Conservation (phyloP, 306 rosid genomes). For the Begonia peltatifolia region DNA sequence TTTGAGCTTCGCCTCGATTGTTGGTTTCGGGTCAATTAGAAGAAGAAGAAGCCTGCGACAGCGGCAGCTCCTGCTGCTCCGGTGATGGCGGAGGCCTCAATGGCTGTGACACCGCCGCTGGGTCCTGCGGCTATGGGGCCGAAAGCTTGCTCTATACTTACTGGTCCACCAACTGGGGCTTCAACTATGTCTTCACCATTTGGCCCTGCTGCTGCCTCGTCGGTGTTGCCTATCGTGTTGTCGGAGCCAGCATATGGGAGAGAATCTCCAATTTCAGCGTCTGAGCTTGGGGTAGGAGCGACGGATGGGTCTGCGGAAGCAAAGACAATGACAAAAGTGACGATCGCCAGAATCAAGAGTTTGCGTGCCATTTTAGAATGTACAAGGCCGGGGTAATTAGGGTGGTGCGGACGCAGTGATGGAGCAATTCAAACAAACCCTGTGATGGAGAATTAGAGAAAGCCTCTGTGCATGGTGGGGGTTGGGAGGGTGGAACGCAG, state of each 20-base stretch:
- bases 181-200: background rate
- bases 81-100: conserved; percentile 12
- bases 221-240: conserved; percentile 18
- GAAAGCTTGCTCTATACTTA: background rate
- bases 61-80: conserved; percentile 15
- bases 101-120: conserved; percentile 9
- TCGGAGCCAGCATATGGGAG: background rate
- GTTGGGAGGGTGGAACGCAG: too few species aligned
- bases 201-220: background rate
- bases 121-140: background rate
- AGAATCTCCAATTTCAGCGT: background rate
- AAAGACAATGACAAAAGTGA: conserved; percentile 28
- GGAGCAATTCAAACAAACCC: too few species aligned
- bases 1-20: background rate
- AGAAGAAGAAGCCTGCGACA: conserved; percentile 18
- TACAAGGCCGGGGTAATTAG: too few species aligned
- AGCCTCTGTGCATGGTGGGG: too few species aligned
- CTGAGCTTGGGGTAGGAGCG: background rate
- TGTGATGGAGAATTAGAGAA: too few species aligned
- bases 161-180: conserved; percentile 40
- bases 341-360: conserved; percentile 19
- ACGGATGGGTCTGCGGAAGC: conserved; percentile 9
- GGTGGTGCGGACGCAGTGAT: too few species aligned
- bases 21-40: conserved; percentile 1
- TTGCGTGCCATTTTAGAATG: conserved; percentile 50